Conservation (phyloP, 2,329 filamentous ascomycete genomes). For the Colletotrichum navitas region DNA sequence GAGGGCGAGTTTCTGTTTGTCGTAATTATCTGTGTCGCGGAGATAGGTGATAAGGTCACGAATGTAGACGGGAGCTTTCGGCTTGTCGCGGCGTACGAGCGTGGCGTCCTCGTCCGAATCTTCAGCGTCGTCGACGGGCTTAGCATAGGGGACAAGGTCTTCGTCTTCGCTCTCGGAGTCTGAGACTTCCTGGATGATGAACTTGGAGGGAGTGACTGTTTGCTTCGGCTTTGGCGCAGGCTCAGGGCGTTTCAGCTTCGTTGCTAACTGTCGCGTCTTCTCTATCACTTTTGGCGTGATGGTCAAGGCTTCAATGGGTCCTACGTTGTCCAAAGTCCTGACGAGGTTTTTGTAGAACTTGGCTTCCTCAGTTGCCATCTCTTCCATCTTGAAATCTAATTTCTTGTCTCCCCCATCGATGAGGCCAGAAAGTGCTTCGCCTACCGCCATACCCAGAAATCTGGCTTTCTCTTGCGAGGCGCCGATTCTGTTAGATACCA, state of each 20-base stretch:
- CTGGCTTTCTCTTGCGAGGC: conserved; percentile 81
- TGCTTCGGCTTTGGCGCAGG: conserved; percentile 46
- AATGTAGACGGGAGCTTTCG: conserved; percentile 89
- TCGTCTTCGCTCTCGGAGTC: conserved; percentile 72
- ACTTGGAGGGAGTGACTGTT: conserved; percentile 52
- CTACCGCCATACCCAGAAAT: conserved; percentile 90
- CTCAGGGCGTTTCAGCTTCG: conserved; percentile 41
- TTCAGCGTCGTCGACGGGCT: conserved; percentile 88
- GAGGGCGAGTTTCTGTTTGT: conserved; percentile 85
- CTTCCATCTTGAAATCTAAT: conserved; percentile 87
- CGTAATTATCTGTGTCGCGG: conserved; percentile 84
- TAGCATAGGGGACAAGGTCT: conserved; percentile 82
- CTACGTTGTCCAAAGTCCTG: conserved; percentile 71
- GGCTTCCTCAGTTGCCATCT: conserved; percentile 79
- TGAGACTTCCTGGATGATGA: conserved; percentile 76
- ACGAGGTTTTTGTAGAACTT: conserved; percentile 79
- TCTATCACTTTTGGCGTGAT: conserved; percentile 42
- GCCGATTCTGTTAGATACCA: conserved; percentile 86
- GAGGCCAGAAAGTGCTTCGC: conserved; percentile 76
- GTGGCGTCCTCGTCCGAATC: conserved; percentile 96
- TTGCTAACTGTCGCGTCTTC: conserved; percentile 30
- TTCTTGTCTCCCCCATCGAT: conserved; percentile 76
- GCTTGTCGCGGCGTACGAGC: conserved; percentile 84
- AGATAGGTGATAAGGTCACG: conserved; percentile 85
- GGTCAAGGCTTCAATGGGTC: conserved; percentile 66